A percentile compares a stretch with the other conserved stretches of the same genome.
phyloP scores from a whole-genome alignment of 2,329 filamentous ascomycete species.

The Plenodomus biglobosus region DNA sequence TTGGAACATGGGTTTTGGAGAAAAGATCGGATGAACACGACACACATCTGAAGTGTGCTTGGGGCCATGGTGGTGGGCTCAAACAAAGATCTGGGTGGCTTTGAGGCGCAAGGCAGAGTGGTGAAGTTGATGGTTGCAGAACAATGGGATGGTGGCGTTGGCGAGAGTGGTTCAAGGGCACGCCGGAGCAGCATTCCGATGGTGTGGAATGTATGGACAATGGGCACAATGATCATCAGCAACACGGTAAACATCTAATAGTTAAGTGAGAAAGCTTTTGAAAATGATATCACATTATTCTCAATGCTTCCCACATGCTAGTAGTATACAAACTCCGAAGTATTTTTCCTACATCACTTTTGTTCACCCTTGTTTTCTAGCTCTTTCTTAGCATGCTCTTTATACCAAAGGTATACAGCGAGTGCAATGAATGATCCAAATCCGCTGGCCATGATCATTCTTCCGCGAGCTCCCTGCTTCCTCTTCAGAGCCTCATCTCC shows the following conservation, averaged over 20 bases:
- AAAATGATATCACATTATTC: no score
- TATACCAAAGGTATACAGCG: constrained; percentile 40
- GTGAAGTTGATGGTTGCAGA: not conserved
- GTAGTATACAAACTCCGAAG: not conserved
- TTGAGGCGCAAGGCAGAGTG: not conserved
- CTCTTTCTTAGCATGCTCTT: constrained; percentile 12
- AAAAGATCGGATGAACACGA: not conserved
- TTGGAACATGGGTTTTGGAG: not conserved
- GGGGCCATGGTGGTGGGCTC: not conserved
- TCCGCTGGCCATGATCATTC: constrained; percentile 51
- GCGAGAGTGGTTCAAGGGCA: not conserved
- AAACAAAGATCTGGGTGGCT: not conserved
- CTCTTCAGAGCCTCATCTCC: constrained; percentile 51
- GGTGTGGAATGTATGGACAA: not conserved
- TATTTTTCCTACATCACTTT: constrained; percentile 3
- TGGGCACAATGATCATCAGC: not conserved
- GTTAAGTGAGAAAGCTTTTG: no score
- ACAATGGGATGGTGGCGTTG: not conserved
- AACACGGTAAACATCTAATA: no score
- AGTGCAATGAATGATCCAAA: constrained; percentile 50
- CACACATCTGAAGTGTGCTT: not conserved
- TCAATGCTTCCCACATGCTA: not conserved
- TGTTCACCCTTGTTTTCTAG: constrained; percentile 7
- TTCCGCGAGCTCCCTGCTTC: constrained; percentile 51
- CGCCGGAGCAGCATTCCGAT: not conserved